phyloP scores from a whole-genome alignment of 805 yeast species.

The Priceomyces castillae region DNA sequence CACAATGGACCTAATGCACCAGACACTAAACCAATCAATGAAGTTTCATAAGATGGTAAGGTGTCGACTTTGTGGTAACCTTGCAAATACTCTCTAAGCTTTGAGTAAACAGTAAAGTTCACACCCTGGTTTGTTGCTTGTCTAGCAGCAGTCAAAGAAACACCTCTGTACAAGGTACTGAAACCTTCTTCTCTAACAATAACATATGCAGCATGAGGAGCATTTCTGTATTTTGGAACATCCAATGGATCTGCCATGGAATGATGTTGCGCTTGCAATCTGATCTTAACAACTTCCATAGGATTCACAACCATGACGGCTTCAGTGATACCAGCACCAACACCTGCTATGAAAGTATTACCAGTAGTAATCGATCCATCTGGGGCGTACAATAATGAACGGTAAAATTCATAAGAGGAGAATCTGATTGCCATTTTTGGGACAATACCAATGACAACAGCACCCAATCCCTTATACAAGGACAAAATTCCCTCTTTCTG shows the following conservation, averaged over 20 bases:
- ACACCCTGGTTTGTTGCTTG: constrained; percentile 99
- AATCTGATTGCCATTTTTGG: constrained; percentile 98
- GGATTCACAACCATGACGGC: constrained; percentile 95
- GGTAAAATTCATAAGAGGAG: constrained; percentile 88
- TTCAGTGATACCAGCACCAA: constrained; percentile 96
- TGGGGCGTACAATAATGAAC: constrained; percentile 60
- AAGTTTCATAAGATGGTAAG: constrained; percentile 93
- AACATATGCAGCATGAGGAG: constrained; percentile 83
- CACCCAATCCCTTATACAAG: constrained; percentile 92
- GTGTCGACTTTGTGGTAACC: constrained; percentile 54
- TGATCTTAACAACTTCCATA: constrained; percentile 94
- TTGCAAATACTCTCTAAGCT: constrained; percentile 69
- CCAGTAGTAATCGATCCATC: constrained; percentile 69
- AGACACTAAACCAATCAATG: constrained; percentile 82
- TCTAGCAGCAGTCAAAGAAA: constrained; percentile 91
- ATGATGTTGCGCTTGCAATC: constrained; percentile 93
- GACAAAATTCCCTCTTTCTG: constrained; percentile 80
- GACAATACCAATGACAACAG: constrained; percentile 94
- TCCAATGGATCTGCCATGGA: constrained; percentile 81
- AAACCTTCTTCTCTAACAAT: constrained; percentile 91
- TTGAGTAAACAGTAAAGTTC: constrained; percentile 91
- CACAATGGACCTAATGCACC: constrained; percentile 98
- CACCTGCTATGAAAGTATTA: constrained; percentile 85
- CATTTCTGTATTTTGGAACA: constrained; percentile 85
- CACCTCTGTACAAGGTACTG: constrained; percentile 88